Conservation (phyloP, 2,329 filamentous ascomycete genomes). For the Metarhizium sp. region DNA sequence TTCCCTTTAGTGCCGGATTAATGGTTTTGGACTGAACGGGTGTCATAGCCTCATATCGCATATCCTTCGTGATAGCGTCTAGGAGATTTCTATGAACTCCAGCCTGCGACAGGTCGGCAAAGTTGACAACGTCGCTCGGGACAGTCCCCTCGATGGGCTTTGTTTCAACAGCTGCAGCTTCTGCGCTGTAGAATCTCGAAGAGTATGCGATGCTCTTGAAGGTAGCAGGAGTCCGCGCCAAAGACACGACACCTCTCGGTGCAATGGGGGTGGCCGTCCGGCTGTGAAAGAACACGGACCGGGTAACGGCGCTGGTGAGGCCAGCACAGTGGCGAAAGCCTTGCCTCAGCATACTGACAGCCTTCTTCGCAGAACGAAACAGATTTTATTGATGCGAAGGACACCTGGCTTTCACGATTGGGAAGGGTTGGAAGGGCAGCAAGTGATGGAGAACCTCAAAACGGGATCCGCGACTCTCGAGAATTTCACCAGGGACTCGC, state of each 20-base stretch:
- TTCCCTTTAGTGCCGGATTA: slow-evolving; percentile 65
- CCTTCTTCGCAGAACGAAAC: background rate
- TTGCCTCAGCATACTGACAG: slow-evolving; percentile 24
- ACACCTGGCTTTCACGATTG: background rate
- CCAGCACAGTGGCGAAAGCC: slow-evolving; percentile 29
- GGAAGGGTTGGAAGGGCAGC: background rate
- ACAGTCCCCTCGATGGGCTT: slow-evolving; percentile 5
- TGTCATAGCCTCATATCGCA: slow-evolving; percentile 81
- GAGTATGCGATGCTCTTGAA: slow-evolving; percentile 15
- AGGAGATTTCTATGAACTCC: slow-evolving; percentile 58
- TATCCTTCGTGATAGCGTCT: slow-evolving; percentile 55
- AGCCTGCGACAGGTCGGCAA: slow-evolving; percentile 32
- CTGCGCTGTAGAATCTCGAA: slow-evolving; percentile 30
- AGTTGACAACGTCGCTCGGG: slow-evolving; percentile 25
- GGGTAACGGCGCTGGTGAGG: slow-evolving; percentile 22
- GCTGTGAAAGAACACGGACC: slow-evolving; percentile 19
- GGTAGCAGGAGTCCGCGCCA: slow-evolving; percentile 9
- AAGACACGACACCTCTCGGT: slow-evolving; percentile 11
- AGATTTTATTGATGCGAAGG: background rate
- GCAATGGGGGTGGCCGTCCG: slow-evolving; percentile 16
- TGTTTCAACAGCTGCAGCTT: slow-evolving; percentile 20
- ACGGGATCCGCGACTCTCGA: background rate
- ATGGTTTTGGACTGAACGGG: slow-evolving; percentile 85
- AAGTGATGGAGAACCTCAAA: background rate
- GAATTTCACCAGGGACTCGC: background rate